Percentiles rank a stretch among this genome's conserved stretches.
Conservation (phyloP, 2,329 filamentous ascomycete genomes). For the Periconia macrospinosa region DNA sequence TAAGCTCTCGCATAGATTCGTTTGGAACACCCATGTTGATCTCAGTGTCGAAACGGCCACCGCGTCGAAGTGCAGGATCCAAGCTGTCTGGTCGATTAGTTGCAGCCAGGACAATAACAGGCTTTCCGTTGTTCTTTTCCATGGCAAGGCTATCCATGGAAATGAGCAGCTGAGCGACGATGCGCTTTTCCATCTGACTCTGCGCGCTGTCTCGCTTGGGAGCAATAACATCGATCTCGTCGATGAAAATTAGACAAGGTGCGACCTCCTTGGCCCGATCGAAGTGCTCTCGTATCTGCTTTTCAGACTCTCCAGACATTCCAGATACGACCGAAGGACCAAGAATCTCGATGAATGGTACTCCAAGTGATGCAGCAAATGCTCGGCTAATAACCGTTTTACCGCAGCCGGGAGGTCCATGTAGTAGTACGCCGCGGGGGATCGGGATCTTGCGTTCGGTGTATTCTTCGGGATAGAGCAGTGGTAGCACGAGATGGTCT, state of each 20-base stretch:
- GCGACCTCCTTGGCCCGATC: slow-evolving; percentile 85
- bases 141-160: slow-evolving; percentile 81
- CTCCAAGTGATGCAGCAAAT: slow-evolving; percentile 72
- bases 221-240: slow-evolving; percentile 89
- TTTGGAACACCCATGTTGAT: slow-evolving; percentile 88
- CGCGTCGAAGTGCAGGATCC: slow-evolving; percentile 74
- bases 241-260: slow-evolving; percentile 88
- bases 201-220: slow-evolving; percentile 82
- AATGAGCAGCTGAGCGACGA: slow-evolving; percentile 78
- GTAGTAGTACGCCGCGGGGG: slow-evolving; percentile 73
- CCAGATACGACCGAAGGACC: slow-evolving; percentile 80
- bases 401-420: slow-evolving; percentile 83
- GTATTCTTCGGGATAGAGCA: slow-evolving; percentile 69
- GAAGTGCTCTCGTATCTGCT: slow-evolving; percentile 80
- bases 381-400: slow-evolving; percentile 85
- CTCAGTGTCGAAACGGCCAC: slow-evolving; percentile 78
- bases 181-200: slow-evolving; percentile 86
- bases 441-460: slow-evolving; percentile 67
- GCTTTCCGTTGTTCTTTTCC: slow-evolving; percentile 71
- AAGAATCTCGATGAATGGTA: slow-evolving; percentile 80
- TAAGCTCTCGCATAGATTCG: slow-evolving; percentile 73
- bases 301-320: slow-evolving; percentile 88
- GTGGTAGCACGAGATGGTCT: slow-evolving; percentile 71
- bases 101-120: slow-evolving; percentile 86
- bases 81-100: slow-evolving; percentile 87